Conservation (phyloP, 164 flowering plant species). For the Tinospora cordifolia region DNA sequence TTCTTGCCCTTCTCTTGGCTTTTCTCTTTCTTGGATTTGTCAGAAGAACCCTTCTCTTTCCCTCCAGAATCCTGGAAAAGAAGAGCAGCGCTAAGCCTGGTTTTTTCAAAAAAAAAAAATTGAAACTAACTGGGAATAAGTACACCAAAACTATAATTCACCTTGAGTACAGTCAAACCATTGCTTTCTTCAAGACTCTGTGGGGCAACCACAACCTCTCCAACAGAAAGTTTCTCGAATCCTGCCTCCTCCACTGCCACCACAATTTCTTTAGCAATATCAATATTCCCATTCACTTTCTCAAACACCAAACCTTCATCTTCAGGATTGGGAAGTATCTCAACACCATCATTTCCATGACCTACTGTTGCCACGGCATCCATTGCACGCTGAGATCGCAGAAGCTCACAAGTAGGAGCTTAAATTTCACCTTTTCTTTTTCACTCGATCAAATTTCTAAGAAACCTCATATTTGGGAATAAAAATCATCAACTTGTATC, state of each 20-base stretch:
- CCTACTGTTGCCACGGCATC: constrained; percentile 31
- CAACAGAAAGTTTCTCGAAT: constrained; percentile 14
- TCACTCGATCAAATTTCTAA: constrained; percentile 2
- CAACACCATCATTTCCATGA: constrained; percentile 38
- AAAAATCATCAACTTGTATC: neutral
- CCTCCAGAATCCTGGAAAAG: constrained; percentile 35
- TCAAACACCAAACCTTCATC: constrained; percentile 19
- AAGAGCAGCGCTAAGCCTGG: neutral
- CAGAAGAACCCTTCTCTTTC: constrained; percentile 16
- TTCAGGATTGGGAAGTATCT: constrained; percentile 14
- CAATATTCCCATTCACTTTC: constrained; percentile 16
- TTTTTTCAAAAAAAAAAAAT: neutral
- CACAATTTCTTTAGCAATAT: constrained; percentile 14
- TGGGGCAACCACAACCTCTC: constrained; percentile 21
- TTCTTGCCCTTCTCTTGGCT: constrained; percentile 32
- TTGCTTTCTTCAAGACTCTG: constrained; percentile 20
- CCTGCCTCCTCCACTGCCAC: constrained; percentile 21
- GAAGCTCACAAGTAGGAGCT: constrained; percentile 5
- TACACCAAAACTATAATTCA: constrained; percentile 5
- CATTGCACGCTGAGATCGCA: constrained; percentile 31
- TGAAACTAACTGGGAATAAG: neutral
- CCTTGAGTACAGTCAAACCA: constrained; percentile 29
- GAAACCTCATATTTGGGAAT: neutral
- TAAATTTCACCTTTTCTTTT: neutral
- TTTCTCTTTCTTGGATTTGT: constrained; percentile 27